A percentile compares a stretch with the other conserved stretches of the same genome.
phyloP scores from a whole-genome alignment of 2,329 filamentous ascomycete species.

The Rhinocladiella mackenziei region DNA sequence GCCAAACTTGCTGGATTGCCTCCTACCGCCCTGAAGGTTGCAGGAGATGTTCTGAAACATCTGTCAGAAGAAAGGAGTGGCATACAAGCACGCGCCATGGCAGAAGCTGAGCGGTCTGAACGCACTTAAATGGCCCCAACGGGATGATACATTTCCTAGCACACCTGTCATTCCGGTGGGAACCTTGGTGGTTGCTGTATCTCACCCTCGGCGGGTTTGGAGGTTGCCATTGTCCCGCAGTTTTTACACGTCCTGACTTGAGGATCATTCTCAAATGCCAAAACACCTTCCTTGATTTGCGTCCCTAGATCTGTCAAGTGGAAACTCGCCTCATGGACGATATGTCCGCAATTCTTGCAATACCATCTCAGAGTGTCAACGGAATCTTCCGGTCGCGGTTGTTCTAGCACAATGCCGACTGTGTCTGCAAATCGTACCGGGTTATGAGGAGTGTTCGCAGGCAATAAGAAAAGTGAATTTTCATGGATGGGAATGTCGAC shows the following conservation, averaged over 20 bases:
- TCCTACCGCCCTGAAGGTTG: slow-evolving; percentile 64
- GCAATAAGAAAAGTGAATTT: slow-evolving; percentile 89
- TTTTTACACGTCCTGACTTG: slow-evolving; percentile 68
- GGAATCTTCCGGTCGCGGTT: slow-evolving; percentile 65
- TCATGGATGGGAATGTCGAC: slow-evolving; percentile 85
- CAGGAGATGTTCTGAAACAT: slow-evolving; percentile 38
- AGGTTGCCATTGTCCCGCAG: slow-evolving; percentile 72
- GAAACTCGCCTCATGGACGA: slow-evolving; percentile 84
- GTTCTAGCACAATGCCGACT: slow-evolving; percentile 90
- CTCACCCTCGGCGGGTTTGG: slow-evolving; percentile 40
- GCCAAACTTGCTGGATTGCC: slow-evolving; percentile 80
- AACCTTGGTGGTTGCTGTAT: slow-evolving; percentile 41
- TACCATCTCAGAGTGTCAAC: slow-evolving; percentile 88
- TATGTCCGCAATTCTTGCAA: slow-evolving; percentile 63
- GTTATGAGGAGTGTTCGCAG: slow-evolving; percentile 93
- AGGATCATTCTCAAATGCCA: slow-evolving; percentile 69
- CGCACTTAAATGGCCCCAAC: slow-evolving; percentile 7
- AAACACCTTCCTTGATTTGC: slow-evolving; percentile 89
- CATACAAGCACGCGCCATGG: slow-evolving; percentile 1
- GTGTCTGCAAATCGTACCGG: slow-evolving; percentile 90
- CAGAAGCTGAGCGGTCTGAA: background rate
- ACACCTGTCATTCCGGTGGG: slow-evolving; percentile 27
- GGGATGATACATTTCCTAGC: slow-evolving; percentile 1
- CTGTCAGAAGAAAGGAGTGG: slow-evolving; percentile 11
- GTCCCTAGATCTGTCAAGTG: slow-evolving; percentile 86